These are phyloP conservation scores for Lolium multiflorum DNA, from an alignment of 176 grass and related monocot species.

Conservation along the genomic window DNA sequence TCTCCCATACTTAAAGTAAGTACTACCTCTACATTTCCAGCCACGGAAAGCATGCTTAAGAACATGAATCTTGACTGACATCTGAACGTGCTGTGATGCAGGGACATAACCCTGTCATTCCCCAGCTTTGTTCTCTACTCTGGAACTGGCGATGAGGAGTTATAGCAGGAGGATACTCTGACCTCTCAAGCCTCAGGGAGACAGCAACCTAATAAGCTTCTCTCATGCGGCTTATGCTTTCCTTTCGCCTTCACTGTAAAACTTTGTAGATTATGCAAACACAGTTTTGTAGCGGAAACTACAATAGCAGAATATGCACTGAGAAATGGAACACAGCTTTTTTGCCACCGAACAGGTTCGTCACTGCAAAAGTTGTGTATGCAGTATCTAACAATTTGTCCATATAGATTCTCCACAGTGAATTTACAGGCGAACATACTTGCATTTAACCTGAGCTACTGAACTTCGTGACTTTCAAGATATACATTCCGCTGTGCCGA, in stretches of 20 bases:
- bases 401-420: conserved; percentile 17
- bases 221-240: not conserved
- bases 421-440: conserved; percentile 3
- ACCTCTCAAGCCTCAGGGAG: not conserved
- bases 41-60: not conserved
- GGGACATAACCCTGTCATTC: conserved; percentile 77
- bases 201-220: not conserved
- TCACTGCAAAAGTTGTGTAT: not conserved
- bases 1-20: conserved; percentile 82
- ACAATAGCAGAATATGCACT: conserved; percentile 15
- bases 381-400: not conserved
- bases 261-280: conserved; percentile 5
- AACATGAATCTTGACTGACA: not conserved
- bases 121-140: conserved; percentile 72
- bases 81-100: conserved; percentile 27
- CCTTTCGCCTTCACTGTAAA: conserved; percentile 1
- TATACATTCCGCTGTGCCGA: conserved; percentile 10
- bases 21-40: conserved; percentile 1
- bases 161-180: conserved; percentile 45
- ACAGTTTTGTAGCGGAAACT: not conserved
- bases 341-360: not conserved
- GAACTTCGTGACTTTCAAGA: not conserved
- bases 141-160: conserved; percentile 57
- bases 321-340: not conserved
- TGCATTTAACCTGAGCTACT: conserved; percentile 23